Conservation (phyloP, 2,329 filamentous ascomycete species). For the Exophiala oligosperma region DNA sequence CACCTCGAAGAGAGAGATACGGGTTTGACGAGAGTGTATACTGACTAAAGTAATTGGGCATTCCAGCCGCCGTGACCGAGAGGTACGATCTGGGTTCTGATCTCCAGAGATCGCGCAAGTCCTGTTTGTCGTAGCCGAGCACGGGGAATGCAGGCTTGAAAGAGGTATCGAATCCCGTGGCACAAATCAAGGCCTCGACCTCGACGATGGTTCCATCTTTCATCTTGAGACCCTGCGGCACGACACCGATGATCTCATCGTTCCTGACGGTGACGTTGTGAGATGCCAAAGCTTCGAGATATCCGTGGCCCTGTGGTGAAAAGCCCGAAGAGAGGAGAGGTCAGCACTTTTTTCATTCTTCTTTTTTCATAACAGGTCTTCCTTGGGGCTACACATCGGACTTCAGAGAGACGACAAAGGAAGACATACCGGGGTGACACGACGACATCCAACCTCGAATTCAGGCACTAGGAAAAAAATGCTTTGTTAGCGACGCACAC, state of each 20-base stretch:
- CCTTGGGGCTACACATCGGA: no score
- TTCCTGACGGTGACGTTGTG: slow-evolving; percentile 22
- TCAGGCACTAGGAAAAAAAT: slow-evolving; percentile 31
- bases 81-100: slow-evolving; percentile 46
- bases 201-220: slow-evolving; percentile 32
- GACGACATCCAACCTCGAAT: slow-evolving; percentile 27
- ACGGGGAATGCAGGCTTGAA: slow-evolving; percentile 36
- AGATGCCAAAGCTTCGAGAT: slow-evolving; percentile 29
- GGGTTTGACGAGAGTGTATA: neutral
- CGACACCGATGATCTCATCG: slow-evolving; percentile 1
- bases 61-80: slow-evolving; percentile 45
- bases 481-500: neutral
- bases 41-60: slow-evolving; percentile 40
- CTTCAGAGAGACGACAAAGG: neutral
- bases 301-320: slow-evolving; percentile 39
- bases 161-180: slow-evolving; percentile 39
- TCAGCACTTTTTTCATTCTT: slow-evolving; percentile 29
- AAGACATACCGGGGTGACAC: slow-evolving; percentile 12
- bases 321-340: slow-evolving; percentile 22
- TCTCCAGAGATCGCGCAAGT: slow-evolving; percentile 31
- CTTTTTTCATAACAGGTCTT: no score
- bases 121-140: slow-evolving; percentile 29
- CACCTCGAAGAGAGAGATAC: neutral
- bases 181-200: slow-evolving; percentile 37
- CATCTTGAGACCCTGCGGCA: slow-evolving; percentile 14